Base-by-base conservation (phyloP, 2,329 filamentous ascomycete species). In the Colletotrichum lindemuthianum region DNA sequence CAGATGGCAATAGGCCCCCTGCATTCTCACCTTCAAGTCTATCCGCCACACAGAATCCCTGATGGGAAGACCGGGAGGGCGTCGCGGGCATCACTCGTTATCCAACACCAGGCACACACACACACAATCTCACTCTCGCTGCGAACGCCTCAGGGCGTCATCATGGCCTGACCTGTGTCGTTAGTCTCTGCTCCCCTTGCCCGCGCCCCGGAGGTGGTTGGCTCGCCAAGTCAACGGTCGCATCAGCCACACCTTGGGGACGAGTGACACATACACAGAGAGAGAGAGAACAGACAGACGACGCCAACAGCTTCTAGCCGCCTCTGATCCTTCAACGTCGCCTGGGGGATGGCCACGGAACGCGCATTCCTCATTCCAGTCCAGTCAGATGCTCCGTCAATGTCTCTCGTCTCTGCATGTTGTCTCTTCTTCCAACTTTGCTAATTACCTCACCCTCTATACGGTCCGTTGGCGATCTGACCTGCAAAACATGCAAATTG, bases 101-200 rank as follows among this genome's bases (percentile, higher is more conserved):
- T 56, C 24, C 24, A 24, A 24, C 24, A 24, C 24, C 24, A 24
- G 24, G 24, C 24, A 24, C 24, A 1, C 24, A 24, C 24, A 24
- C 24, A 24, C 24, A 24, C 24, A 52, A 48, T 60, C 44, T 61
- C 50, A 34, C n/a, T 61, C 50, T 24, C 24, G 24, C 24, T 24
- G 24, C 24, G 24, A 39, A 59, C 36, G 64, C 64, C 60, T 51
- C 16, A 40, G 41, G 54, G 64, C 64, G 65, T 65, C 65, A 67
- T 67, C 47, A 56, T 67, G 60, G 65, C 51, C 60, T 64, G 65
- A 65, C 60, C 39, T 32, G 43, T 33, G 24, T 47, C 61, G 12
- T 56, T 61, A 39, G 51, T 37, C 51, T 41, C 32, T 57, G 34
- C 39, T 57, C 37, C 40, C 13, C 56, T 51, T 36, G 44, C 44